Conservation (phyloP, 2,329 filamentous ascomycete species). For the Emmonsia crescens region DNA sequence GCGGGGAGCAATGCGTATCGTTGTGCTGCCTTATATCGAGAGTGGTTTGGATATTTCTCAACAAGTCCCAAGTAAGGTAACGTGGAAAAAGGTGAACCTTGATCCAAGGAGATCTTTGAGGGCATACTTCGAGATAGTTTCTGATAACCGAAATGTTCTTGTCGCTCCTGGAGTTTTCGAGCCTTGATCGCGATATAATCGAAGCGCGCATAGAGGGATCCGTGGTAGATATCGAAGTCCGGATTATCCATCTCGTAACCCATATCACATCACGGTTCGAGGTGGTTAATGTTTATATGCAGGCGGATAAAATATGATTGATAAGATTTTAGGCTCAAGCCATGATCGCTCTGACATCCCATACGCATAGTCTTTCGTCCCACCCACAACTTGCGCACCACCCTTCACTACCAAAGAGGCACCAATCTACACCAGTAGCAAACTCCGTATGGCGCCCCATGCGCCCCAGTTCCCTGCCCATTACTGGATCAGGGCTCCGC, state of each 20-base stretch:
- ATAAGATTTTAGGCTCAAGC: constrained; percentile 1
- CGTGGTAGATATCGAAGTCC: not conserved
- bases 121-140: not conserved
- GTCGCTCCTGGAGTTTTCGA: not conserved
- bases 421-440: constrained; percentile 94
- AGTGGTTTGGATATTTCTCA: not conserved
- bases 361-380: constrained; percentile 84
- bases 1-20: not conserved
- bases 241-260: not conserved
- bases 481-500: constrained; percentile 29
- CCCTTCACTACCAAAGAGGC: constrained; percentile 84
- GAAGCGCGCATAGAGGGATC: not conserved
- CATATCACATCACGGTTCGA: not conserved
- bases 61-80: not conserved
- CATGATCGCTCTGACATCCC: constrained; percentile 71
- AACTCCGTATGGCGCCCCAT: constrained; percentile 97
- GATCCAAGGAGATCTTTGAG: not conserved
- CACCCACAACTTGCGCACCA: constrained; percentile 93
- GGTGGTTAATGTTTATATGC: no score
- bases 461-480: constrained; percentile 64
- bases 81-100: not conserved
- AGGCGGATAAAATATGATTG: not conserved
- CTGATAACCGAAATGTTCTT: not conserved
- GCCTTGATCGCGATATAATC: not conserved
- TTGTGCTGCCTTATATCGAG: not conserved